Evolutionary conservation across 2,329 filamentous ascomycete genomes (phyloP).

Genomic region (Fusarium hainanense): DNA sequence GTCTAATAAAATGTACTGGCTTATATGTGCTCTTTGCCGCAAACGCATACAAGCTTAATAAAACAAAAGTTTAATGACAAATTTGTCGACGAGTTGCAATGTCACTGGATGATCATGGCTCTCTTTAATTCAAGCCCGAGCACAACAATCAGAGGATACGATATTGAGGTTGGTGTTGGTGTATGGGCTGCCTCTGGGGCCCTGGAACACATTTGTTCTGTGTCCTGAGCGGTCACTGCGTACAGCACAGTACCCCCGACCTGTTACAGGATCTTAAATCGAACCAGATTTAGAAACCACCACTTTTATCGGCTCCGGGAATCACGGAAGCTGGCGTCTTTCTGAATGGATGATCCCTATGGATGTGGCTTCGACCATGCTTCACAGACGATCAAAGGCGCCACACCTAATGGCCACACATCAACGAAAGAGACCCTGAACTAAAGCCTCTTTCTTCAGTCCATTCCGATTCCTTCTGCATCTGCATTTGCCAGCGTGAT

Average conservation of each 20-base stretch:
- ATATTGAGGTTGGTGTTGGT: neutral
- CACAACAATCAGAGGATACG: neutral
- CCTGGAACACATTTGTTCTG: neutral
- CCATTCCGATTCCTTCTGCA: neutral
- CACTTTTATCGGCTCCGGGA: slow-evolving; percentile 29
- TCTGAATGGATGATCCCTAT: slow-evolving; percentile 5
- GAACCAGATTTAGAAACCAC: slow-evolving; percentile 13
- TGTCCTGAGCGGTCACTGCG: neutral
- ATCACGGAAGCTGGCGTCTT: slow-evolving; percentile 26
- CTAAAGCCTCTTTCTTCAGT: neutral
- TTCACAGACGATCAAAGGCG: slow-evolving; percentile 11
- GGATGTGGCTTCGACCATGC: slow-evolving; percentile 14
- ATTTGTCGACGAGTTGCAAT: neutral
- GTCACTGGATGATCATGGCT: neutral
- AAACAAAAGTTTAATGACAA: slow-evolving; percentile 8
- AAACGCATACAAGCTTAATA: slow-evolving; percentile 4
- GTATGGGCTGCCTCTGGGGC: neutral
- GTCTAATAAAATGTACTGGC: slow-evolving; percentile 17
- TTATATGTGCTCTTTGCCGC: slow-evolving; percentile 4
- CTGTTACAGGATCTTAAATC: neutral
- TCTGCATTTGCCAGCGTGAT: neutral
- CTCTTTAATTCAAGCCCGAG: neutral
- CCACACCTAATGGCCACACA: slow-evolving; percentile 11
- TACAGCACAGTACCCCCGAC: neutral
- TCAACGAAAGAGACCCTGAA: neutral